A percentile compares a stretch with the other conserved stretches of the same genome.
Evolutionary conservation across 179 eudicot species (phyloP).

Genomic region (Nepenthes alata): DNA sequence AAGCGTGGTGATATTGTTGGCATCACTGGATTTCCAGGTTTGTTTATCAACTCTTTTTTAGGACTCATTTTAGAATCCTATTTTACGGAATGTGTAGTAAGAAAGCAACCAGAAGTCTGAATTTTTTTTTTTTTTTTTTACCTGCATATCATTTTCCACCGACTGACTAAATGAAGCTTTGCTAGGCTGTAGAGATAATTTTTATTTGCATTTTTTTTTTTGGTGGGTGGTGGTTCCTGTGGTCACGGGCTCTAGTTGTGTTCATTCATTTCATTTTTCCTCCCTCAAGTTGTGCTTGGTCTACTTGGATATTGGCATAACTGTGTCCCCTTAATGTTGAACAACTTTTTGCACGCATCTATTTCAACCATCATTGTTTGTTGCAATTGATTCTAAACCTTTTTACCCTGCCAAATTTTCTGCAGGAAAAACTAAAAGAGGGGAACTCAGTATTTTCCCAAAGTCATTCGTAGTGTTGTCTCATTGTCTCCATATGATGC

Average conservation of each 20-base stretch:
- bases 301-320: too few relatives aligned
- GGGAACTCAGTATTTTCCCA: slow-evolving; percentile 90
- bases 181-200: too few relatives aligned
- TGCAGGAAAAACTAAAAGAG: slow-evolving; percentile 69
- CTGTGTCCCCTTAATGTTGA: too few relatives aligned
- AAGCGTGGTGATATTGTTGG: slow-evolving; percentile 98
- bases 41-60: neutral
- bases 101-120: neutral
- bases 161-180: too few relatives aligned
- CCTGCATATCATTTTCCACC: too few relatives aligned
- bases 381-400: neutral
- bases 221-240: too few relatives aligned
- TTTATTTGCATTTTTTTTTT: too few relatives aligned
- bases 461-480: slow-evolving; percentile 54
- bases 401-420: neutral
- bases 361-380: neutral
- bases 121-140: neutral
- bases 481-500: slow-evolving; percentile 98
- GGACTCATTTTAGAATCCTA: neutral
- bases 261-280: too few relatives aligned
- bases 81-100: neutral
- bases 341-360: too few relatives aligned
- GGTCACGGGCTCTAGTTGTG: too few relatives aligned
- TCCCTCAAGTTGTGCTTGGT: too few relatives aligned
- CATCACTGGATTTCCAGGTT: slow-evolving; percentile 78